Evolutionary conservation across 2,329 filamentous ascomycete genomes (phyloP).

Genomic region (Fusarium mangiferae): DNA sequence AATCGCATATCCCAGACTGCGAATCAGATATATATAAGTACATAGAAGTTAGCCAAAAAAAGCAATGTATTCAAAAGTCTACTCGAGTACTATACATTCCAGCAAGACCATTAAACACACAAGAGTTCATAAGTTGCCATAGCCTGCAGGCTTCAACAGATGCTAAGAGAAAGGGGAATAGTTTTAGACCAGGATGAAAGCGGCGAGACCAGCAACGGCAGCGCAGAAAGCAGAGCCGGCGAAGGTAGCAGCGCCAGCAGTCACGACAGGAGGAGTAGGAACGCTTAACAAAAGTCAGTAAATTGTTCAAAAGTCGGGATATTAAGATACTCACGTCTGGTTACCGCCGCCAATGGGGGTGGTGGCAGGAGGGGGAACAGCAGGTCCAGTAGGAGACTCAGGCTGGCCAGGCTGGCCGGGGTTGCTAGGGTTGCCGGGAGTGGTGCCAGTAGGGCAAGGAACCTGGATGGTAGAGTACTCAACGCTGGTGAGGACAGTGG

Average conservation of each 20-base stretch:
- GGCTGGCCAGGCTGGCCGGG: slow-evolving; percentile 17
- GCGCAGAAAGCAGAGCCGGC: slow-evolving; percentile 65
- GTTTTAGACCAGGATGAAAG: slow-evolving; percentile 67
- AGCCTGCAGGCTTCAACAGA: slow-evolving; percentile 54
- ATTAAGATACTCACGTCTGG: slow-evolving; percentile 45
- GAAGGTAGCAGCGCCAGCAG: slow-evolving; percentile 64
- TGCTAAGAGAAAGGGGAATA: slow-evolving; percentile 44
- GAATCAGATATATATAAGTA: slow-evolving; percentile 58
- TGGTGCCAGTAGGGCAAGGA: slow-evolving; percentile 38
- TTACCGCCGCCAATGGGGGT: slow-evolving; percentile 44
- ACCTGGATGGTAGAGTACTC: slow-evolving; percentile 58
- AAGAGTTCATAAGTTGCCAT: slow-evolving; percentile 51
- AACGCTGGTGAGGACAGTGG: slow-evolving; percentile 65
- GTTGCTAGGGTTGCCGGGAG: slow-evolving; percentile 12
- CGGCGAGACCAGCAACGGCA: slow-evolving; percentile 64
- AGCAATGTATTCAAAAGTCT: slow-evolving; percentile 50
- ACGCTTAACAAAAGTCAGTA: slow-evolving; percentile 24
- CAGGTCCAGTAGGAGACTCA: slow-evolving; percentile 27
- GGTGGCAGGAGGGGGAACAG: slow-evolving; percentile 44
- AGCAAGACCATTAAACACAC: slow-evolving; percentile 47
- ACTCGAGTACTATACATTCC: slow-evolving; percentile 53
- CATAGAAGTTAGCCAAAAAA: slow-evolving; percentile 38
- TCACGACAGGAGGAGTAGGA: slow-evolving; percentile 51
- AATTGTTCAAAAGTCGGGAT: slow-evolving; percentile 13
- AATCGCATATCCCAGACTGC: slow-evolving; percentile 42